These are phyloP conservation scores for Solanum virginianum DNA, from an alignment of 257 asterid genomes.

Conservation along the genomic window DNA sequence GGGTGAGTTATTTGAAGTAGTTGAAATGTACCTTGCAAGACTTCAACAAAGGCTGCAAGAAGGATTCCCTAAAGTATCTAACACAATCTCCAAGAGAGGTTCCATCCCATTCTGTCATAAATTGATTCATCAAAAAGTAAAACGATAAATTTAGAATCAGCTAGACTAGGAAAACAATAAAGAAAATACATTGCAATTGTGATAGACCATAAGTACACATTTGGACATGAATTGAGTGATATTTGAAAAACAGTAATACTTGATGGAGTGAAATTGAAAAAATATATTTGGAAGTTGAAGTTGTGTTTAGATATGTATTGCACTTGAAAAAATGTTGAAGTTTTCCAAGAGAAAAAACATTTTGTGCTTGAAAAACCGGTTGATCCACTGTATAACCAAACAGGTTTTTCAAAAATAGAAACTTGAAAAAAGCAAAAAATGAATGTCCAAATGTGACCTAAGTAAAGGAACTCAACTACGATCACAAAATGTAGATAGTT, in stretches of 20 bases:
- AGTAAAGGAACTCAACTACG: background rate
- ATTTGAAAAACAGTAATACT: background rate
- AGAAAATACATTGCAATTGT: background rate
- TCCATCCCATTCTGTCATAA: slow-evolving; percentile 55
- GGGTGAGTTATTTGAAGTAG: background rate
- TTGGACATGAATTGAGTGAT: background rate
- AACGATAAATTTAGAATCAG: background rate
- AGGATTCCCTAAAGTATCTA: slow-evolving; percentile 60
- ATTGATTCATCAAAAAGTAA: background rate
- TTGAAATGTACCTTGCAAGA: slow-evolving; percentile 72
- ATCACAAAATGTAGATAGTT: background rate
- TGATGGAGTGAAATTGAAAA: background rate
- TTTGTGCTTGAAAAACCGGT: background rate
- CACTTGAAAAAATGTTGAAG: background rate
- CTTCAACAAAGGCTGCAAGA: slow-evolving; percentile 76
- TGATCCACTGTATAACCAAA: background rate
- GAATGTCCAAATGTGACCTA: background rate
- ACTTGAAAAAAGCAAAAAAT: background rate
- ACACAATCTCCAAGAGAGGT: slow-evolving; percentile 65
- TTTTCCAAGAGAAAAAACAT: background rate
- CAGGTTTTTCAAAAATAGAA: background rate
- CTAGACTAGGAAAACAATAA: background rate
- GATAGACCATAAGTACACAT: background rate
- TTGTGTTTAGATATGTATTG: background rate
- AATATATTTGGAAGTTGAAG: background rate